phyloP scores from a whole-genome alignment of 441 rosid genomes.

The Adansonia gregorii region DNA sequence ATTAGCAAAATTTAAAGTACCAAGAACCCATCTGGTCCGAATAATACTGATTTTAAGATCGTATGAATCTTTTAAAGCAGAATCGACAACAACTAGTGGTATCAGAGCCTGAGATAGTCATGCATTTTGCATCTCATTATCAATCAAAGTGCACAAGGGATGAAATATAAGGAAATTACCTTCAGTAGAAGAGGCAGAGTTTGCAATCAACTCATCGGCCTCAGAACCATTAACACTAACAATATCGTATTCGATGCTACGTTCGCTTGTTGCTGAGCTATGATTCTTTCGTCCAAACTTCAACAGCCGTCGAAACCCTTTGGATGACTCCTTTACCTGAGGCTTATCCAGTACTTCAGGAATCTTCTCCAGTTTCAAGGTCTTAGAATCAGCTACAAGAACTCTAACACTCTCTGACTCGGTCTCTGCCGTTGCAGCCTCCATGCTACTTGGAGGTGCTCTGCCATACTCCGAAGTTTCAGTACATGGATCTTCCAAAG shows the following conservation, averaged over 20 bases:
- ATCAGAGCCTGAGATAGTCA: constrained; percentile 1
- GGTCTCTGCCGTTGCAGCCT: constrained; percentile 33
- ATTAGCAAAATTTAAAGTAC: background rate
- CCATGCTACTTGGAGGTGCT: constrained; percentile 57
- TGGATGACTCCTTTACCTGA: constrained; percentile 71
- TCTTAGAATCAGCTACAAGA: constrained; percentile 48
- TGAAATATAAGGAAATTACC: constrained; percentile 53
- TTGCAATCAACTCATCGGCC: constrained; percentile 52
- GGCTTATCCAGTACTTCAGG: constrained; percentile 66
- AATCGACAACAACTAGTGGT: background rate
- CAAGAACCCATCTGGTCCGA: background rate
- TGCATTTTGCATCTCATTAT: background rate
- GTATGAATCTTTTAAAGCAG: background rate
- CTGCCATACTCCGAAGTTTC: constrained; percentile 58
- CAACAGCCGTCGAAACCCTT: constrained; percentile 77
- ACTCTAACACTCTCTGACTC: constrained; percentile 49
- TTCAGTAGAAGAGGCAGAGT: constrained; percentile 54
- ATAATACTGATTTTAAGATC: background rate
- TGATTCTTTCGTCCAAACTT: constrained; percentile 86
- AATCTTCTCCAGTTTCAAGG: constrained; percentile 55
- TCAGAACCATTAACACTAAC: constrained; percentile 48
- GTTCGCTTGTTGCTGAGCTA: constrained; percentile 53
- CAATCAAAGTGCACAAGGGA: constrained; percentile 13
- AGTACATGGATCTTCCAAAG: constrained; percentile 76
- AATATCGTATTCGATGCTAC: constrained; percentile 38